Base-by-base conservation (phyloP, 2,329 filamentous ascomycete species). In the Paraphoma chrysanthemicola region DNA sequence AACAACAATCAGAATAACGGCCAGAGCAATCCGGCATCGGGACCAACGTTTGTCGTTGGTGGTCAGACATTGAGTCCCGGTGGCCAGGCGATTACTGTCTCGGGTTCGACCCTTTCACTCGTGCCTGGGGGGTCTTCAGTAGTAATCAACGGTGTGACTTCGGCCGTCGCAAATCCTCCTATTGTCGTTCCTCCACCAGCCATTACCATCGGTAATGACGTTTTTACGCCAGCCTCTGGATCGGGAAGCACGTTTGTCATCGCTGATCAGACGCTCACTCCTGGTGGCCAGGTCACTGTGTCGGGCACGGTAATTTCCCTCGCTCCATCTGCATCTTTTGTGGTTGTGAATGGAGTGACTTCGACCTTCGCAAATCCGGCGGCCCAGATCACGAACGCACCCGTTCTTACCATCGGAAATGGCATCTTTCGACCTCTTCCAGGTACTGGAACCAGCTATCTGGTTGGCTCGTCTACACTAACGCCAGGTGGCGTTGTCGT, bases 401-500 rank as follows among this genome's bases (percentile, higher is more conserved):
- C 68, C 4, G 7, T 29, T 8, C 54, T 77, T 17, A 73, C 69
- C 2, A 63, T 77, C 30, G 73, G 67, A n/a, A 61, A 67, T 38
- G 56, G 48, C 14, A 58, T 67, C 8, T 72, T 70, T 57, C 67
- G 58, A 4, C 62, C 73, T n/a, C 56, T 72, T 6, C 67, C 68
- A 17, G 69, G 72, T 6, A 54, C 66, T 9, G 75, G 74, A 8
- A 72, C 72, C 1, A 71, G 68, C 0, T 79, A 78, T 54, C 33
- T 76, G 1, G 74, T 81, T 41, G 69, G 68, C 18, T 73, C 72
- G 3, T 64, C 71, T 11, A 68, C 72, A 3, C 71, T 81, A 6
- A 78, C 73, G 0, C 75, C 79, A 0, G 79, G 78, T 11, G 77
- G 76, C 8, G 55, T 56, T 17, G 67, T 77, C 46, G 67, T 65